Base-by-base conservation (phyloP, 1,139 yeast genomes). In the Scheffersomyces insectosa region DNA sequence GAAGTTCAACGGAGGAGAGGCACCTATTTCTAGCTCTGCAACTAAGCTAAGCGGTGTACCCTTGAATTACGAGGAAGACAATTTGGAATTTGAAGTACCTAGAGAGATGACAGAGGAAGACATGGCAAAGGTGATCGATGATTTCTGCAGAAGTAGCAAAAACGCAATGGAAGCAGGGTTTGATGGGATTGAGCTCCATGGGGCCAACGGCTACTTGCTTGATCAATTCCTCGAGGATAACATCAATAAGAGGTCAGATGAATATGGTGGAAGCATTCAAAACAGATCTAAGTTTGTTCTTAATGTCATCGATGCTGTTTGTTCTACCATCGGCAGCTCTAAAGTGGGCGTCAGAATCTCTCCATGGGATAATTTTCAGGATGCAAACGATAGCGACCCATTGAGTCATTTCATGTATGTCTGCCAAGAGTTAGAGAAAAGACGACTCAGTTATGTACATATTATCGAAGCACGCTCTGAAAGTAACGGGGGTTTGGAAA, bases 221-320 rank as follows among this genome's bases (percentile, higher is more conserved):
- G 62, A 66, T 48, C 65, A 69, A 47, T 72, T 72, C 50, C 43
- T 71, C 25, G 68, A 72, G 37, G 65, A 65, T 5, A 49, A 42
- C 5, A 41, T 67, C 28, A 73, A 72, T 52, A 43, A 55, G 12
- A 62, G 78, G 49, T 61, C 65, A 7, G 78, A 72, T 47, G 56
- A 65, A 44, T 72, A 68, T 45, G 78, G 77, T 33, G 77, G 76
- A 8, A 56, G 65, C 3, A 63, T 67, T 53, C 67, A 62, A 46
- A 66, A 66, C 49, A 56, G 72, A 41, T 54, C 62, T 5, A 55
- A 62, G 41, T 60, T 66, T 37, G 49, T 58, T 4, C 40, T 66
- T 30, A 59, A 52, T 37, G 52, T 64, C 13, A 47, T 64, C 29
- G 71, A 67, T 44, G 62, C 60, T 14, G 20, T 40, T 23, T 57